Conservation (phyloP, 148 eudicot species). For the Camellia granthamiana region DNA sequence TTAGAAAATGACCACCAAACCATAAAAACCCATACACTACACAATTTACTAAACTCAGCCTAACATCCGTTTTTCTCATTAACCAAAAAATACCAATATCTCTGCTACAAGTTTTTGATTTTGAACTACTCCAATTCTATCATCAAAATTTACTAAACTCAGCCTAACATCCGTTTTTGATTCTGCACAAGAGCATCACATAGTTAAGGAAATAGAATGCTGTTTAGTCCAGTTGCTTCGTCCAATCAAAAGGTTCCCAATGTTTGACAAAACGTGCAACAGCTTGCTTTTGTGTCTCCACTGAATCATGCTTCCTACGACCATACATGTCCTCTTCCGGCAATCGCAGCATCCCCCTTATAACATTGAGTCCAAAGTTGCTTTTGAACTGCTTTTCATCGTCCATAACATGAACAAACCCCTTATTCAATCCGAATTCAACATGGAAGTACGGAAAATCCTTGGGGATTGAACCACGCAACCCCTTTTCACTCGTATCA, state of each 20-base stretch:
- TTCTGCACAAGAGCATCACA: too few species aligned
- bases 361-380: conserved; percentile 73
- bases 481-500: conserved; percentile 82
- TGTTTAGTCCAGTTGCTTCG: conserved; percentile 67
- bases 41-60: too few species aligned
- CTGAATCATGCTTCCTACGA: conserved; percentile 57
- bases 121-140: too few species aligned
- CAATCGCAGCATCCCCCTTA: conserved; percentile 77
- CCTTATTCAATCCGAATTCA: conserved; percentile 77
- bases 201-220: neutral
- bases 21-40: too few species aligned
- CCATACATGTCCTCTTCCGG: conserved; percentile 87
- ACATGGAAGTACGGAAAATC: conserved; percentile 94
- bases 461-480: conserved; percentile 80
- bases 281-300: conserved; percentile 68
- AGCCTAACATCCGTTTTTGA: too few species aligned
- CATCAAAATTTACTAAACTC: too few species aligned
- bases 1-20: too few species aligned
- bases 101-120: too few species aligned
- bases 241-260: conserved; percentile 97
- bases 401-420: conserved; percentile 94
- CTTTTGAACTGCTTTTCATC: conserved; percentile 66
- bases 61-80: too few species aligned
- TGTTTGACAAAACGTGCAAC: conserved; percentile 54
- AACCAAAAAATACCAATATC: too few species aligned